phyloP scores from a whole-genome alignment of 2,329 filamentous ascomycete species.

The Colletotrichum sp. region DNA sequence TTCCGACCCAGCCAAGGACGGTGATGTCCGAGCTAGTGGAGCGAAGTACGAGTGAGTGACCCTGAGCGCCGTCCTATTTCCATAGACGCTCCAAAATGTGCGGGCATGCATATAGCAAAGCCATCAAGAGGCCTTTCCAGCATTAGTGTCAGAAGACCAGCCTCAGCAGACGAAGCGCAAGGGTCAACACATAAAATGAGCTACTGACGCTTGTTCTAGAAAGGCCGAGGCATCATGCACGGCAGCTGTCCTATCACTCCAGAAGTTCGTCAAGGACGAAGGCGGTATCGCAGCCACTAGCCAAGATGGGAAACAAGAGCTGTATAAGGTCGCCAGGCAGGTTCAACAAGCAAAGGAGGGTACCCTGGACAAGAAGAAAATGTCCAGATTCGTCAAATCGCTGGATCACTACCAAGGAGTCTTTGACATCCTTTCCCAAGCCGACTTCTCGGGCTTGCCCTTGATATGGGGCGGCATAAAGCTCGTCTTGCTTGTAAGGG shows the following conservation, averaged over 20 bases:
- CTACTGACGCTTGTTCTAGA: background rate
- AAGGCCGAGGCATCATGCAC: constrained; percentile 24
- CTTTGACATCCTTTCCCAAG: constrained; percentile 30
- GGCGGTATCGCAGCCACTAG: constrained; percentile 5
- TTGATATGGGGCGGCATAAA: constrained; percentile 29
- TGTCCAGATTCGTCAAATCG: constrained; percentile 25
- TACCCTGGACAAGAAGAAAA: constrained; percentile 20
- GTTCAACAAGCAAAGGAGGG: constrained; percentile 15
- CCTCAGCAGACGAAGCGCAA: background rate
- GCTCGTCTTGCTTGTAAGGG: constrained; percentile 15
- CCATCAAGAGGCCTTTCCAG: background rate
- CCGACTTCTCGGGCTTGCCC: constrained; percentile 27
- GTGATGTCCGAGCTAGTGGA: background rate
- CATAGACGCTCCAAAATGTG: background rate
- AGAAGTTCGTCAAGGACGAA: constrained; percentile 25
- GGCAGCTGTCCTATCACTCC: constrained; percentile 23
- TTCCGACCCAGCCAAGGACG: constrained; percentile 23
- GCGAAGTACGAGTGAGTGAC: background rate
- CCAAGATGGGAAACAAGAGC: constrained; percentile 16
- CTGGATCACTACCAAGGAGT: constrained; percentile 28
- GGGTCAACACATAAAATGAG: background rate
- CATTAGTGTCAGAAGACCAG: background rate
- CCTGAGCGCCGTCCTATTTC: background rate
- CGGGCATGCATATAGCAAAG: background rate
- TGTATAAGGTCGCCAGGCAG: constrained; percentile 21